Conservation (phyloP, 345 rosid species). For the Hypericum perforatum region DNA sequence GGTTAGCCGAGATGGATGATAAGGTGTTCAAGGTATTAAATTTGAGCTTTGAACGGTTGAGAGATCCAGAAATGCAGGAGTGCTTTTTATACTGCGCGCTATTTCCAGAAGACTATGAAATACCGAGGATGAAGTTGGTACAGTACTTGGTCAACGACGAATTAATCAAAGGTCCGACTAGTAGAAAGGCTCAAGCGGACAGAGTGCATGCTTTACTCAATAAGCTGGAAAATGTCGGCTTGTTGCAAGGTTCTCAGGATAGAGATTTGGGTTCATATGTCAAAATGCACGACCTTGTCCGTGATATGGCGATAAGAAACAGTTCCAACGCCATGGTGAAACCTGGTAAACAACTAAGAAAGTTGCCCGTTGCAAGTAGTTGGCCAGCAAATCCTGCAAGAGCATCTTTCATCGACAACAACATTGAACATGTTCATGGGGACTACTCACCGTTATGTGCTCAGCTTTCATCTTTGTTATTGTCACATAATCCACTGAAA, state of each 20-base stretch:
- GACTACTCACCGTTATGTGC: conserved; percentile 7
- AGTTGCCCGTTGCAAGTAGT: background rate
- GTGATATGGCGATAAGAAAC: conserved; percentile 1
- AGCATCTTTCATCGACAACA: conserved; percentile 6
- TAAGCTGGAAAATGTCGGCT: conserved; percentile 7
- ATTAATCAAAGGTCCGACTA: conserved; percentile 4
- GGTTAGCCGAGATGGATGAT: background rate
- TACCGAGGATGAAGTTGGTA: conserved; percentile 7
- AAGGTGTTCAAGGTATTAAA: conserved; percentile 3
- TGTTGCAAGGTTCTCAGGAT: background rate
- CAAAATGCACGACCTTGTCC: conserved; percentile 1
- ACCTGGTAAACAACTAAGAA: background rate
- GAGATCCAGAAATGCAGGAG: conserved; percentile 3
- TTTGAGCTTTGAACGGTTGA: conserved; percentile 13
- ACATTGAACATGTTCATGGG: background rate
- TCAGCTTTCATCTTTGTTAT: background rate
- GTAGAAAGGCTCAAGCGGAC: background rate
- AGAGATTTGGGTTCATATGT: background rate
- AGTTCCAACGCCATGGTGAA: background rate
- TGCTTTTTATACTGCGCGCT: conserved; percentile 23
- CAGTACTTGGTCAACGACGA: conserved; percentile 16
- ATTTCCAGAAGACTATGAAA: conserved; percentile 7
- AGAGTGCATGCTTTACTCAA: conserved; percentile 13
- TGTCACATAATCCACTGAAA: background rate
- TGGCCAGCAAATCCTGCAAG: conserved; percentile 4